Conservation (phyloP, 495 filamentous ascomycete species). For the Aspergillus sparsus region DNA sequence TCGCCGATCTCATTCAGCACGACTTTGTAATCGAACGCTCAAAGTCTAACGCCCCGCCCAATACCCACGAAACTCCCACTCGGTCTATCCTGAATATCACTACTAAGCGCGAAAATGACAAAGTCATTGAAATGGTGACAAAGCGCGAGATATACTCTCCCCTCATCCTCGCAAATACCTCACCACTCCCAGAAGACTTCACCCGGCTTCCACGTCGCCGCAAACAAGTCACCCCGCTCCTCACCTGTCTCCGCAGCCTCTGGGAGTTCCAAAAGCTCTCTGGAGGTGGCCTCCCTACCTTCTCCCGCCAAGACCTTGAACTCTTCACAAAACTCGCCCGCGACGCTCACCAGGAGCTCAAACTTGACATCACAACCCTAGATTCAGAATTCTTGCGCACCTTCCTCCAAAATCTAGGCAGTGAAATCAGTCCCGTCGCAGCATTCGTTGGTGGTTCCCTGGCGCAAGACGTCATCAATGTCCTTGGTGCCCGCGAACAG, state of each 20-base stretch:
- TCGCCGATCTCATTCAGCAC: conserved; percentile 86
- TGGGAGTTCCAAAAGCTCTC: conserved; percentile 71
- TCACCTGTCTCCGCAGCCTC: conserved; percentile 78
- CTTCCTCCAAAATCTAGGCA: conserved; percentile 78
- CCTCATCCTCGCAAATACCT: conserved; percentile 73
- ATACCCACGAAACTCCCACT: conserved; percentile 71
- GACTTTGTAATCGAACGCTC: conserved; percentile 84
- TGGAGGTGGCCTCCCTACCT: conserved; percentile 55
- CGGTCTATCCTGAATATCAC: conserved; percentile 70
- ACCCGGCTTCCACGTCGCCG: conserved; percentile 64
- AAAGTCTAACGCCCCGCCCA: conserved; percentile 71
- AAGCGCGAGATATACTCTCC: conserved; percentile 89
- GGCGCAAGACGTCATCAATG: conserved; percentile 96
- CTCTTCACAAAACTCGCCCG: conserved; percentile 75
- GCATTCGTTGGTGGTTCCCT: conserved; percentile 88
- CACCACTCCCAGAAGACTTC: conserved; percentile 70
- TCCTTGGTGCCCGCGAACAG: conserved; percentile 84
- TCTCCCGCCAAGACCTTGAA: conserved; percentile 60
- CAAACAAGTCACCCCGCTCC: conserved; percentile 73
- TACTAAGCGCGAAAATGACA: conserved; percentile 70
- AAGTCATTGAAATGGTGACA: conserved; percentile 83
- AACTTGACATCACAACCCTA: conserved; percentile 74
- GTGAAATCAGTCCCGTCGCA: conserved; percentile 82
- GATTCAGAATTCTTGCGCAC: conserved; percentile 74
- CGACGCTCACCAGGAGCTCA: conserved; percentile 71